Base-by-base conservation (phyloP, 441 rosid genomes). In the Jatropha multifida region DNA sequence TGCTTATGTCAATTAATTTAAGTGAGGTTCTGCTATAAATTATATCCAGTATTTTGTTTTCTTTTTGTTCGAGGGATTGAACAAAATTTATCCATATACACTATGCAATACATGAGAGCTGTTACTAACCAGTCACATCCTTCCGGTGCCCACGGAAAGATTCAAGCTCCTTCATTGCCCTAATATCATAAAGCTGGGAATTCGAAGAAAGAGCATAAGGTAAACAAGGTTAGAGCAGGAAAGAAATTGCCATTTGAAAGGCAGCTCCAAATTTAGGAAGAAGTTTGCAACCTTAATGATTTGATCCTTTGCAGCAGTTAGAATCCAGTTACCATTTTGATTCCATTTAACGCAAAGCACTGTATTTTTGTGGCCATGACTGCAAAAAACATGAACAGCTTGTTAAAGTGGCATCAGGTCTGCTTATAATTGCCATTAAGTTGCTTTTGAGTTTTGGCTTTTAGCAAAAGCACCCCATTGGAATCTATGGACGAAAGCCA, bases 91-190 rank as follows among this genome's bases (percentile, higher is more conserved):
- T 69, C 20, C 23, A 51, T 20, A 26, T 32, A 15, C 11, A 64
- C 54, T 44, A 44, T 63, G 72, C 68, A 69, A 32, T 38, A 48
- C 63, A 69, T 46, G 40, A 68, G 79, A 69, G 67, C 15, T 77
- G 65, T 66, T 66, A 84, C 99, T 85, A 80, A 95, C 99, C 86
- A 79, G 95, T 93, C 69, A 96, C 94, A 81, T 96, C 98, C 85
- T 96, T 96, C 41, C 85, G 85, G 74, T 96, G 97, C 18, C 99
- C 97, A 63, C 97, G 97, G 82, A 92, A 96, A 74, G 99, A 93
- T 82, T 96, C 96, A 83, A 96, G 98, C 86, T 92, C 99, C 85
- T 96, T 96, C 98, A 96, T 96, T 69, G 98, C 94, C 79, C 98
- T 88, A 68, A 96, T 90, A 79, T 96, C 99, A 81, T 93, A 96